A percentile compares a stretch with the other conserved stretches of the same genome.
Conservation (phyloP, 2,329 filamentous ascomycete species). For the Alternaria triticina region DNA sequence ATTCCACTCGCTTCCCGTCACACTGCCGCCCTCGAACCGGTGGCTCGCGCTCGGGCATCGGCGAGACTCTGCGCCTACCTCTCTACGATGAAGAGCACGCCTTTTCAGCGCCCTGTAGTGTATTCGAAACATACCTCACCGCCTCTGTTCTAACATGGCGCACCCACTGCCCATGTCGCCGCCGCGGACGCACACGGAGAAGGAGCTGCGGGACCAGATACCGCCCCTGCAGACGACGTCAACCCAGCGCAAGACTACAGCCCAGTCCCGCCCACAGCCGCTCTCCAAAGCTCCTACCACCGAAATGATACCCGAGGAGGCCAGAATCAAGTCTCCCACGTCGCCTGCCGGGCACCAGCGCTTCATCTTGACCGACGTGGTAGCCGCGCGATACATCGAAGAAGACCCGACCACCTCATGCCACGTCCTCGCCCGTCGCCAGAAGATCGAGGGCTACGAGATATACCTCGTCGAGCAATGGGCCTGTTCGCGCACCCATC, state of each 20-base stretch:
- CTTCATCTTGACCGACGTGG: constrained; percentile 70
- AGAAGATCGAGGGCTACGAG: constrained; percentile 81
- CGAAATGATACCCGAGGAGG: constrained; percentile 21
- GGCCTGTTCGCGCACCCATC: constrained; percentile 89
- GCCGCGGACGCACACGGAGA: constrained; percentile 29
- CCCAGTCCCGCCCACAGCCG: constrained; percentile 18
- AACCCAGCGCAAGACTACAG: constrained; percentile 22
- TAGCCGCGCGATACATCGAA: constrained; percentile 76
- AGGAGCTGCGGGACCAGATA: constrained; percentile 36
- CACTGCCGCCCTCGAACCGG: constrained; percentile 15
- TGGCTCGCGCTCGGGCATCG: constrained; percentile 21
- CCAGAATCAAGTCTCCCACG: constrained; percentile 20
- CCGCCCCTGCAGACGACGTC: constrained; percentile 34
- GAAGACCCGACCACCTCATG: constrained; percentile 75
- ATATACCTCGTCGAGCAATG: constrained; percentile 96
- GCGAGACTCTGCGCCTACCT: constrained; percentile 25
- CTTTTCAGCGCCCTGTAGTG: constrained; percentile 6
- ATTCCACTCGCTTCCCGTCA: background rate
- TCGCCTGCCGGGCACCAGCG: constrained; percentile 56
- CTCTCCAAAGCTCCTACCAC: constrained; percentile 13
- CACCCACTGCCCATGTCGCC: constrained; percentile 23
- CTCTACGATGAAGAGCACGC: constrained; percentile 27
- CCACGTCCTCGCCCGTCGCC: constrained; percentile 72
- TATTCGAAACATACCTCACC: constrained; percentile 7
- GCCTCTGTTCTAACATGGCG: constrained; percentile 21